Percentiles rank a stretch among this genome's conserved stretches.
Evolutionary conservation across 1,284 basidiomycete genomes (phyloP).

Genomic region (Pyrrhoderma noxium): DNA sequence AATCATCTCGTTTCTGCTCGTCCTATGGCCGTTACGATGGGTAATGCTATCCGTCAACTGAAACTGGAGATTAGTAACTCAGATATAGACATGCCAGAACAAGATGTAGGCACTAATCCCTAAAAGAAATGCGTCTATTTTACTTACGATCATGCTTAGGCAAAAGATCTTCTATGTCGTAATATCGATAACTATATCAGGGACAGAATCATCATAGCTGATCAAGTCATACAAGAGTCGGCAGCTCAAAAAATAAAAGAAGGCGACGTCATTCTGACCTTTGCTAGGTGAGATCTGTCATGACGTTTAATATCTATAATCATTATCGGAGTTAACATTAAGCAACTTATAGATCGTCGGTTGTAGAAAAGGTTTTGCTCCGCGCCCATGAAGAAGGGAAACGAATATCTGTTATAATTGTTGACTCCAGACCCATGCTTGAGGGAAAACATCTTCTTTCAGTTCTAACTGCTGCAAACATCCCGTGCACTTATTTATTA

Average conservation of each 20-base stretch:
- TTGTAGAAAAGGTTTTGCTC: conserved; percentile 87
- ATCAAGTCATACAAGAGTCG: conserved; percentile 86
- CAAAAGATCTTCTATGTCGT: conserved; percentile 77
- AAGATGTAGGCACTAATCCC: conserved; percentile 55
- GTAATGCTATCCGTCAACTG: conserved; percentile 89
- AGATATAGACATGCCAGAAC: conserved; percentile 87
- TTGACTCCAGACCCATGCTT: conserved; percentile 91
- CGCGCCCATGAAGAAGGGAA: conserved; percentile 70
- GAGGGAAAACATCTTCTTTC: conserved; percentile 84
- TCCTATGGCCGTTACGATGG: conserved; percentile 93
- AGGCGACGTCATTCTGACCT: conserved; percentile 89
- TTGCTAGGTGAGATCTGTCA: conserved; percentile 58
- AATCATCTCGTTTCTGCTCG: conserved; percentile 80
- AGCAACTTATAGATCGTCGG: conserved; percentile 62
- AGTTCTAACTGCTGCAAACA: conserved; percentile 62
- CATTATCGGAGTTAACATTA: conserved; percentile 6
- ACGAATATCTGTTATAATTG: conserved; percentile 83
- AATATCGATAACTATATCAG: conserved; percentile 93
- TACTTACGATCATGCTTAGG: conserved; percentile 41
- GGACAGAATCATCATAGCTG: conserved; percentile 90
- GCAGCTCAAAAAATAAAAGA: conserved; percentile 91
- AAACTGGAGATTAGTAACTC: conserved; percentile 94
- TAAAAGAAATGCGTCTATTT: neutral
- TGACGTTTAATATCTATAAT: neutral
- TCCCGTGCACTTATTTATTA: conserved; percentile 88